Base-by-base conservation (phyloP, 2,329 filamentous ascomycete genomes). In the Aspergillus sp. region DNA sequence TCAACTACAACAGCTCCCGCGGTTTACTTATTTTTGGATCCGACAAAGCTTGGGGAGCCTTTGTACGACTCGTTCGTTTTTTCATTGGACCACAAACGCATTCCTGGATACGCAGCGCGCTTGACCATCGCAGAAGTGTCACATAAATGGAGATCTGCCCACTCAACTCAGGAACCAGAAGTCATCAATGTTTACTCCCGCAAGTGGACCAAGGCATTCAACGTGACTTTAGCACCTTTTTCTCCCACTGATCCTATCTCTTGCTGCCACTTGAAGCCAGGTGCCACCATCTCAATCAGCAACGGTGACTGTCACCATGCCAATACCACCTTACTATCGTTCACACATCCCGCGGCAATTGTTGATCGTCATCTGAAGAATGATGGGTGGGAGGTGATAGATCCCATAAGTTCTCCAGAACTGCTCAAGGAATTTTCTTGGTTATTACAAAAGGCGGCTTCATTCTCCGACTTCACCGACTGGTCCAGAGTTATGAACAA, bases 1-100 rank as follows among this genome's bases (percentile, higher is more conserved):
- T 56, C 47, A 14, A 50, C 21, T 34, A 46, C 49, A 6, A 53
- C 54, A 3, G 49, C 47, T 6, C 59, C 46, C 7, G 62, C 71
- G 1, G 49, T 85, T 0, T 87, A 78, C 57, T 65, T 88, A 2
- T 87, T 86, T 59, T 68, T 84, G 3, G 82, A 88, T 49, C 80
- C 83, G 0, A 69, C 75, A 4, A 76, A 76, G 14, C 72, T 79
- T 32, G 78, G 78, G 0, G 64, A 77, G 23, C 65, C 74, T 0
- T 62, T 71, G 0, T 51, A 77, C 4, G 83, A 87, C 61, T 65
- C 64, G 2, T 85, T 85, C 58, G 78, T 86, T 0, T 84, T 88
- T 59, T 77, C 83, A 2, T 58, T 73, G 5, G 74, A 80, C 44
- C 76, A 76, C 51, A 65, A 69, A 7, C 71, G 76, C 4, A 67